Conservation (phyloP, 768 basidiomycete genomes). For the Leucogyrophana mollusca region DNA sequence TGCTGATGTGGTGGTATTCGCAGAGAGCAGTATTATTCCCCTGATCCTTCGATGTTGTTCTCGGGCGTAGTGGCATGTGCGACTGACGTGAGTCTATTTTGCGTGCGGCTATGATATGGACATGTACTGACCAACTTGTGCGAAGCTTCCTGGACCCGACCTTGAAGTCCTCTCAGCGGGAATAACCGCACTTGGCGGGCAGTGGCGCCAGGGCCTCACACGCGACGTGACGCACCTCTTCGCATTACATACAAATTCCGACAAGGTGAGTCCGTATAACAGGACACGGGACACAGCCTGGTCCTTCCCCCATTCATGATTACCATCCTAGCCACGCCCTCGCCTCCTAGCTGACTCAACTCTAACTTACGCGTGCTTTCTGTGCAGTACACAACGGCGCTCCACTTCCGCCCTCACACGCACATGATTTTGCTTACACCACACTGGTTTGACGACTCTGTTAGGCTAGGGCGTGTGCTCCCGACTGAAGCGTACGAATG, state of each 20-base stretch:
- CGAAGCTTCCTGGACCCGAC: slow-evolving; percentile 60
- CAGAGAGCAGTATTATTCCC: slow-evolving; percentile 65
- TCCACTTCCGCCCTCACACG: slow-evolving; percentile 59
- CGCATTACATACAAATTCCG: slow-evolving; percentile 47
- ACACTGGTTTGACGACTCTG: slow-evolving; percentile 88
- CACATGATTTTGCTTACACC: slow-evolving; percentile 74
- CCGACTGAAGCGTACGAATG: slow-evolving; percentile 62
- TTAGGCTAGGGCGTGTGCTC: slow-evolving; percentile 55
- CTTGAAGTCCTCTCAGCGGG: slow-evolving; percentile 72
- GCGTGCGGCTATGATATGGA: too few relatives aligned
- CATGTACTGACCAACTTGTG: background rate
- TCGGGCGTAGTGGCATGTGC: slow-evolving; percentile 79
- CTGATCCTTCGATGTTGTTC: slow-evolving; percentile 77
- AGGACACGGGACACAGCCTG: too few relatives aligned
- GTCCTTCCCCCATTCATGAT: too few relatives aligned
- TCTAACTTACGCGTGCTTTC: background rate
- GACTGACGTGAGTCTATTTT: slow-evolving; percentile 48
- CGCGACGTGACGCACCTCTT: slow-evolving; percentile 89
- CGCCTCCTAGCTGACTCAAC: background rate
- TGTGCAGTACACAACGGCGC: slow-evolving; percentile 42
- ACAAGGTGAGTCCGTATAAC: slow-evolving; percentile 41
- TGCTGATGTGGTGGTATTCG: slow-evolving; percentile 3
- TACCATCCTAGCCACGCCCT: too few relatives aligned
- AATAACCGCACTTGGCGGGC: slow-evolving; percentile 75
- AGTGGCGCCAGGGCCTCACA: slow-evolving; percentile 75